These are phyloP conservation scores for Kwoniella bestiolae DNA, from an alignment of 768 basidiomycete species.

Conservation along the genomic window DNA sequence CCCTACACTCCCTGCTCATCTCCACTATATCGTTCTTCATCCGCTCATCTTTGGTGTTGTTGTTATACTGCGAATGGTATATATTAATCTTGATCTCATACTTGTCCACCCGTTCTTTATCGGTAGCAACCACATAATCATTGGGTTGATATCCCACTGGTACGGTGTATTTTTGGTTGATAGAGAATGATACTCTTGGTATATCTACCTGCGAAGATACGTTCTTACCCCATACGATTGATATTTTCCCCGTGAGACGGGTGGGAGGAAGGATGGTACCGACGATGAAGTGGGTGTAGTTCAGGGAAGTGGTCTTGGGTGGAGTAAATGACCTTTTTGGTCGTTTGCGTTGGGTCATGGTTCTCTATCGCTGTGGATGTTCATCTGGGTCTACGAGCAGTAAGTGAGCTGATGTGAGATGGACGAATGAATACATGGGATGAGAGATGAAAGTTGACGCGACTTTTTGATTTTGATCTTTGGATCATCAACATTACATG, in stretches of 20 bases:
- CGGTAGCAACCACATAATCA: slow-evolving; percentile 13
- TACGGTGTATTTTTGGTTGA: neutral
- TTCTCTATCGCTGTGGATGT: neutral
- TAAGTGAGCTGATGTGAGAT: neutral
- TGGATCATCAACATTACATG: no score
- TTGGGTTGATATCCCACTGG: slow-evolving; percentile 8
- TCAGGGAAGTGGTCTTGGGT: neutral
- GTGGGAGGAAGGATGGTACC: slow-evolving; percentile 3
- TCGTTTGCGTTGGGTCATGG: neutral
- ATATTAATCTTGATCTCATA: slow-evolving; percentile 12
- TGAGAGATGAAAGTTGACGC: no score
- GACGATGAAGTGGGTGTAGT: neutral
- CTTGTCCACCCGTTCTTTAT: slow-evolving; percentile 1
- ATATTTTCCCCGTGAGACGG: slow-evolving; percentile 3
- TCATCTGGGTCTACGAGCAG: neutral
- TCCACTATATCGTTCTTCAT: neutral
- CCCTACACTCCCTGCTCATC: neutral
- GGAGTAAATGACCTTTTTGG: neutral
- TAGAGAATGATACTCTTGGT: slow-evolving; percentile 8
- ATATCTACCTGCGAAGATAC: neutral
- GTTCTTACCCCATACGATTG: neutral
- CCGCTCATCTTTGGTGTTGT: neutral
- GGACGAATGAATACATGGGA: neutral
- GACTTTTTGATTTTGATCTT: no score
- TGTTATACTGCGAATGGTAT: slow-evolving; percentile 8